These are phyloP conservation scores for Rosa rugosa DNA, from an alignment of 306 rosid genomes.

Conservation along the genomic window DNA sequence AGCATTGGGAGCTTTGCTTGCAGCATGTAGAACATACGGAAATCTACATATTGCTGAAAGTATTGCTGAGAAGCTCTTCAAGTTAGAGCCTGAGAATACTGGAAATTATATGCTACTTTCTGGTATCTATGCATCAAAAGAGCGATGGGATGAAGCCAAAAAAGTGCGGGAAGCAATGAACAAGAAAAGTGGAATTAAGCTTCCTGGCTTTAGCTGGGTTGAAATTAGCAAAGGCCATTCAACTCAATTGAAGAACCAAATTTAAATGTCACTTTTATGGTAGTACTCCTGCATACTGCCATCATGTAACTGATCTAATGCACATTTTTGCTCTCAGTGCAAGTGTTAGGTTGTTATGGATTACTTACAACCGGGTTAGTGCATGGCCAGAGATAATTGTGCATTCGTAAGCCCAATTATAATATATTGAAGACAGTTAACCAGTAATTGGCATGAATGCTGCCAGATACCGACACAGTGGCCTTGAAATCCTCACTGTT, in stretches of 20 bases:
- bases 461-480: background rate
- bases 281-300: background rate
- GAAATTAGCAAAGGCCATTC: conserved; percentile 17
- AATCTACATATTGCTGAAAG: conserved; percentile 25
- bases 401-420: background rate
- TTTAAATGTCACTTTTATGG: background rate
- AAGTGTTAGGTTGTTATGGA: background rate
- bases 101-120: conserved; percentile 31
- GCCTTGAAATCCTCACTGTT: background rate
- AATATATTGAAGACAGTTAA: background rate
- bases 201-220: conserved; percentile 29
- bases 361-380: background rate
- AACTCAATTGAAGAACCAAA: background rate
- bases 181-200: conserved; percentile 1
- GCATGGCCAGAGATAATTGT: background rate
- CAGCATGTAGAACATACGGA: conserved; percentile 31
- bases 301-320: background rate
- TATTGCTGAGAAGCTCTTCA: conserved; percentile 26
- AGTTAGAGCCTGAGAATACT: conserved; percentile 26
- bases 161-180: conserved; percentile 21
- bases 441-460: background rate
- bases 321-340: background rate
- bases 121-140: conserved; percentile 17
- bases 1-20: conserved; percentile 30
- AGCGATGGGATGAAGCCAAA: conserved; percentile 22